phyloP scores from a whole-genome alignment of 106 monocot genomes.

The Dendrobium huoshanense region DNA sequence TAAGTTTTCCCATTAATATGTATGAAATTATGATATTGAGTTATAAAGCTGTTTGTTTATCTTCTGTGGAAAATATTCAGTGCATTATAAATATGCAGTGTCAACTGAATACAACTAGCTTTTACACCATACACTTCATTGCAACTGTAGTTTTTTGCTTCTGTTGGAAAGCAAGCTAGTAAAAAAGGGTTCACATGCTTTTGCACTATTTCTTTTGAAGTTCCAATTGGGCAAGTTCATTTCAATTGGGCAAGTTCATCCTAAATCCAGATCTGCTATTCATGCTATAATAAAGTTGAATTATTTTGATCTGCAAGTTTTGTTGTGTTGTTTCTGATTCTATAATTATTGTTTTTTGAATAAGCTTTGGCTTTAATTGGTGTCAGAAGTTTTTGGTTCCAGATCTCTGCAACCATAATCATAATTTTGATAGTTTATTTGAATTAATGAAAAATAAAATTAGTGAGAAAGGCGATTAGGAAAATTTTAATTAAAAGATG shows the following conservation, averaged over 20 bases:
- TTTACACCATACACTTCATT: not conserved
- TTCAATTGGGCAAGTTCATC: not conserved
- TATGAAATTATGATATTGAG: not conserved
- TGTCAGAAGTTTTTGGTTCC: no score
- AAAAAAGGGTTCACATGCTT: not conserved
- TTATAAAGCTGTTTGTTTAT: not conserved
- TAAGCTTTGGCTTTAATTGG: no score
- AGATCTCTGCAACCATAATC: no score
- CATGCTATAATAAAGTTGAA: no score
- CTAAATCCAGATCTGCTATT: not conserved
- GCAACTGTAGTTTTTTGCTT: not conserved
- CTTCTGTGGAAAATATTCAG: not conserved
- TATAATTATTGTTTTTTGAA: no score
- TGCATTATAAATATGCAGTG: not conserved
- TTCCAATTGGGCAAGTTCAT: not conserved
- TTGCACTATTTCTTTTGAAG: not conserved
- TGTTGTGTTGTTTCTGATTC: no score
- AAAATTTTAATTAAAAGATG: no score
- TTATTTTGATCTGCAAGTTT: no score
- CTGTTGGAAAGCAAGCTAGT: not conserved
- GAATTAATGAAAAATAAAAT: no score
- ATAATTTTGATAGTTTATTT: no score
- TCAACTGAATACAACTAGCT: not conserved
- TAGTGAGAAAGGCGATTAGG: no score
- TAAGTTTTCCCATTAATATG: not conserved